Percentiles rank a stretch among this genome's conserved stretches.
Conservation (phyloP, 192 early-diverging fungal species). For the Lunasporangiospora selenospora region DNA sequence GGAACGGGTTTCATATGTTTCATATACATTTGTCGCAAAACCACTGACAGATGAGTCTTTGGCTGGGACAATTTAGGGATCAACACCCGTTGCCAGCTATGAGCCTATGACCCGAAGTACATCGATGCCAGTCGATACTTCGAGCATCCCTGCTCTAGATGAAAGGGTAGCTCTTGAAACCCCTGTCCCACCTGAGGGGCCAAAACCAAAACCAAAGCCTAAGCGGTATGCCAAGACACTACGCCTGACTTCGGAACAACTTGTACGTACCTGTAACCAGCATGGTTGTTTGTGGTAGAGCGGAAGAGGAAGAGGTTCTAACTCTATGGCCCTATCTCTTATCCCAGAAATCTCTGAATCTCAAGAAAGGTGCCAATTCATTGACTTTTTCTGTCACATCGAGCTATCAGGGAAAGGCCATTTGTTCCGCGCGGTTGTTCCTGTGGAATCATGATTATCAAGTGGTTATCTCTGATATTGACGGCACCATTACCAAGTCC, state of each 20-base stretch:
- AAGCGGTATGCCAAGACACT: slow-evolving; percentile 85
- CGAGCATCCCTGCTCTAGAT: background rate
- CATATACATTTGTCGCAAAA: too few relatives aligned
- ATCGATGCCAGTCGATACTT: slow-evolving; percentile 5
- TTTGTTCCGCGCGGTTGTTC: slow-evolving; percentile 85
- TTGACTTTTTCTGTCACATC: slow-evolving; percentile 87
- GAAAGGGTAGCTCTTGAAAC: too few relatives aligned
- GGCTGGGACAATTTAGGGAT: too few relatives aligned
- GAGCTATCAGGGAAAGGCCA: slow-evolving; percentile 73
- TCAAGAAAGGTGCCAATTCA: slow-evolving; percentile 87
- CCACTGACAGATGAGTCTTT: too few relatives aligned
- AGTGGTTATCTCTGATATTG: slow-evolving; percentile 97
- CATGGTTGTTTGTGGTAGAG: too few relatives aligned
- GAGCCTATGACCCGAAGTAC: slow-evolving; percentile 12
- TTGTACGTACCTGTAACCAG: too few relatives aligned
- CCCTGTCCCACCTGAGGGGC: background rate
- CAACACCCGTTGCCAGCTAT: background rate
- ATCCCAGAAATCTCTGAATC: slow-evolving; percentile 70
- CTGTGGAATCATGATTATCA: slow-evolving; percentile 81
- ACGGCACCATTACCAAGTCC: slow-evolving; percentile 98
- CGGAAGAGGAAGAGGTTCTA: too few relatives aligned
- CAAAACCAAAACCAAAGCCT: background rate
- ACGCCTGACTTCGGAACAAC: slow-evolving; percentile 90
- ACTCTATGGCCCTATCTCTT: too few relatives aligned
- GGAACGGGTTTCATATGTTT: too few relatives aligned